phyloP scores from a whole-genome alignment of 1,284 basidiomycete genomes.

The Xerocomus cyaneibrunnescens region DNA sequence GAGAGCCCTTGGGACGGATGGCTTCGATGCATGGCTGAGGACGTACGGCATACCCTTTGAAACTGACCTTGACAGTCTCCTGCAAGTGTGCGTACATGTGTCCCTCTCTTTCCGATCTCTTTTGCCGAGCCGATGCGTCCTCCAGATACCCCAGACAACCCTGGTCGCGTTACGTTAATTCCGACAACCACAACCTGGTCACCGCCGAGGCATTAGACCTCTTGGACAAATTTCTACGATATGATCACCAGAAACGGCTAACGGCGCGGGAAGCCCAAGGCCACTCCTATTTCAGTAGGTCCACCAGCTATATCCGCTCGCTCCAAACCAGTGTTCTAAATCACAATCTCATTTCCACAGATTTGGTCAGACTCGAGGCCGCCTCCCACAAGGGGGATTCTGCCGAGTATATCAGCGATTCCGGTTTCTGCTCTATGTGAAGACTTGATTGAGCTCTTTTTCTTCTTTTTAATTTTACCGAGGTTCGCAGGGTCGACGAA shows the following conservation, averaged over 20 bases:
- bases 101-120: not conserved
- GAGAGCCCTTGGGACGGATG: constrained; percentile 84
- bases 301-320: constrained; percentile 17
- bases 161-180: constrained; percentile 70
- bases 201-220: constrained; percentile 78
- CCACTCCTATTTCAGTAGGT: constrained; percentile 77
- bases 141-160: constrained; percentile 70
- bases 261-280: constrained; percentile 78
- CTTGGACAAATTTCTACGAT: constrained; percentile 80
- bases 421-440: constrained; percentile 57
- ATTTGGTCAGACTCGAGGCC: constrained; percentile 55
- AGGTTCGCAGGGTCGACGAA: constrained; percentile 1
- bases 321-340: constrained; percentile 14
- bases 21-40: constrained; percentile 71
- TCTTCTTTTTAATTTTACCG: not conserved
- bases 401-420: constrained; percentile 54
- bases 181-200: constrained; percentile 74
- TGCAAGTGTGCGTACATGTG: constrained; percentile 50
- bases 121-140: constrained; percentile 5
- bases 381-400: constrained; percentile 50
- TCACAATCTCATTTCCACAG: constrained; percentile 33
- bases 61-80: constrained; percentile 63
- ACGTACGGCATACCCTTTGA: constrained; percentile 78
- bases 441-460: not conserved
- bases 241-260: constrained; percentile 82